Conservation (phyloP, 1,284 basidiomycete genomes). For the Exobasidium rhododendri region DNA sequence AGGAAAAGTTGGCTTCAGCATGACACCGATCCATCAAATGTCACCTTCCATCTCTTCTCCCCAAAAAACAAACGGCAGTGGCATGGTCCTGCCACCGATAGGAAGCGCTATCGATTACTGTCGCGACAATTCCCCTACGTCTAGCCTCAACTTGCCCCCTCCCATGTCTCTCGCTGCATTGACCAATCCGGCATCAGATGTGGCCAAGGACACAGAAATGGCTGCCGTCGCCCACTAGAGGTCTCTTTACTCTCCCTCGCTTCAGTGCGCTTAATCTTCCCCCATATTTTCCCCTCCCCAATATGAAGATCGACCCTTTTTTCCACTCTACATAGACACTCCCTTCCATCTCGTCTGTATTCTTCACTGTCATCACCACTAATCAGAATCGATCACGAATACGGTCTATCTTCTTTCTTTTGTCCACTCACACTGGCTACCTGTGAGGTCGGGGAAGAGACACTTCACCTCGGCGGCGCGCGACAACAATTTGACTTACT, state of each 20-base stretch:
- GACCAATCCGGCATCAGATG: slow-evolving; percentile 3
- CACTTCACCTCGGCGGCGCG: no score
- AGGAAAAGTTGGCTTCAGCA: slow-evolving; percentile 15
- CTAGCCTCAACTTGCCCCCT: slow-evolving; percentile 11
- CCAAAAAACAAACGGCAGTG: neutral
- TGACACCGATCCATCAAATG: slow-evolving; percentile 25
- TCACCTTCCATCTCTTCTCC: neutral
- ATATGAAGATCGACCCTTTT: no score
- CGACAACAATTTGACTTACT: no score
- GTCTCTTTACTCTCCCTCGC: neutral
- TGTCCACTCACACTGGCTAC: no score
- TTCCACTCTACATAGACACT: no score
- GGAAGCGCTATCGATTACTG: slow-evolving; percentile 11
- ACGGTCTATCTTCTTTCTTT: no score
- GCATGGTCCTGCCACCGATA: slow-evolving; percentile 5
- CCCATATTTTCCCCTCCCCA: no score
- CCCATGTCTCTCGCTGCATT: slow-evolving; percentile 13
- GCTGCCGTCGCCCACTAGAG: neutral
- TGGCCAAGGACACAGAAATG: slow-evolving; percentile 1
- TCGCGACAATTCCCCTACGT: slow-evolving; percentile 7
- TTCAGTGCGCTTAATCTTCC: neutral
- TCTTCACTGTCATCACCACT: neutral
- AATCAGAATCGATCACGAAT: neutral
- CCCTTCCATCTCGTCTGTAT: no score
- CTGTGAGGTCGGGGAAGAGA: no score